Base-by-base conservation (phyloP, 306 rosid species). In the Myrica gale region DNA sequence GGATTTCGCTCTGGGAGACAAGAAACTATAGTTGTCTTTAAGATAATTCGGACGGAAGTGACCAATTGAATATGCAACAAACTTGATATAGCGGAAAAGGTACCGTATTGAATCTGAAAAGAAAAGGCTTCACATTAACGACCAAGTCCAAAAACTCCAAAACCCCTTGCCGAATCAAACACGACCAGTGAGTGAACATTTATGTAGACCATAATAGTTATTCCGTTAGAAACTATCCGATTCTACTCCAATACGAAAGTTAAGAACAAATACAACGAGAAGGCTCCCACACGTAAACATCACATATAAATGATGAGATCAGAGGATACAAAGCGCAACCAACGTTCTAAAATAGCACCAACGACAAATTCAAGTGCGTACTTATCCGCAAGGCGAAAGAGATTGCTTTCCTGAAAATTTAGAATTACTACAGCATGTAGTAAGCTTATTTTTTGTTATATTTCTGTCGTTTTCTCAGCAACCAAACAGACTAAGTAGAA, bases 311-410 rank as follows among this genome's bases (percentile, higher is more conserved):
- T 42, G 41, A 46, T 39, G 77, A 70, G 48, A 42, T 53, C 23
- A 50, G 44, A 50, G 19, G 16, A 37, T 17, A 56, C 1, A 23
- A 52, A 15, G 63, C 66, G 41, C 6, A 7, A 44, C 21, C n/a
- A 65, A 45, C 42, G 6, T 20, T 74, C 20, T 16, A 41, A 21
- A 61, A 39, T 9, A 11, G 12, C 58, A 43, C 47, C 8, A 63
- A 53, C 44, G 42, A 7, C 55, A 73, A 55, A 53, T 62, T 45
- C 77, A 84, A 73, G 78, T 42, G 45, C 13, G 62, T 23, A 23
- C 10, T 32, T 26, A 70, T 58, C 76, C 74, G 69, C 80, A 83
- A 1, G 79, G 41, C 50, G 61, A 26, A 15, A 76, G 69, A 4
- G 16, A 39, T 41, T 74, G 47, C 5, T 41, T 65, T 63, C 46